Conservation (phyloP, 1,284 basidiomycete species). For the Gomphus sp. region DNA sequence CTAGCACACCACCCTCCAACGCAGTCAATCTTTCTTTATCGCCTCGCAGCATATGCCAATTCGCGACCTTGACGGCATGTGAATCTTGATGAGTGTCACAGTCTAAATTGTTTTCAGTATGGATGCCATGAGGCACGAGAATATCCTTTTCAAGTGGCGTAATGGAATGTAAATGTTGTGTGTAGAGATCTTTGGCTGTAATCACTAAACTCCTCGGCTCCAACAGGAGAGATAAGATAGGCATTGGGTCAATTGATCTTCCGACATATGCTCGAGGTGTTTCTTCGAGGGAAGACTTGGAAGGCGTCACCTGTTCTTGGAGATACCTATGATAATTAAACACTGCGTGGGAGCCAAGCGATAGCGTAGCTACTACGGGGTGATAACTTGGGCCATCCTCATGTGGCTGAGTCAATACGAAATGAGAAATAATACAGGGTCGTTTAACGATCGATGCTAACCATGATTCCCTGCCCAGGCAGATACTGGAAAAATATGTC, state of each 20-base stretch:
- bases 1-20: constrained; percentile 37
- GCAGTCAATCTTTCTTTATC: constrained; percentile 30
- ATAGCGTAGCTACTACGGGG: constrained; percentile 84
- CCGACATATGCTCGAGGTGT: constrained; percentile 22
- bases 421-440: constrained; percentile 4
- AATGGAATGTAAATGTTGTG: constrained; percentile 69
- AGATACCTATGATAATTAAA: constrained; percentile 80
- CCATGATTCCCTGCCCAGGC: constrained; percentile 89
- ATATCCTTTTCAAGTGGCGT: constrained; percentile 42
- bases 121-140: constrained; percentile 20
- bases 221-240: constrained; percentile 66
- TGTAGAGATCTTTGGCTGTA: constrained; percentile 62
- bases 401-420: constrained; percentile 56
- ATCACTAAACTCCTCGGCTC: constrained; percentile 78
- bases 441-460: constrained; percentile 24
- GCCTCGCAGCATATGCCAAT: constrained; percentile 40
- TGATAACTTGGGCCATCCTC: constrained; percentile 88
- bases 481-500: constrained; percentile 47
- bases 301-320: constrained; percentile 14
- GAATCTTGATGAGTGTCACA: constrained; percentile 13
- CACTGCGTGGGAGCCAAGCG: constrained; percentile 74
- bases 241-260: constrained; percentile 50
- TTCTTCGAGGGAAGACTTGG: background rate
- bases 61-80: constrained; percentile 38
- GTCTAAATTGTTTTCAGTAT: constrained; percentile 3